Evolutionary conservation across 1,284 basidiomycete genomes (phyloP), one percentile per base, ranked within the genome.

Genomic region (Cerrena zonata): DNA sequence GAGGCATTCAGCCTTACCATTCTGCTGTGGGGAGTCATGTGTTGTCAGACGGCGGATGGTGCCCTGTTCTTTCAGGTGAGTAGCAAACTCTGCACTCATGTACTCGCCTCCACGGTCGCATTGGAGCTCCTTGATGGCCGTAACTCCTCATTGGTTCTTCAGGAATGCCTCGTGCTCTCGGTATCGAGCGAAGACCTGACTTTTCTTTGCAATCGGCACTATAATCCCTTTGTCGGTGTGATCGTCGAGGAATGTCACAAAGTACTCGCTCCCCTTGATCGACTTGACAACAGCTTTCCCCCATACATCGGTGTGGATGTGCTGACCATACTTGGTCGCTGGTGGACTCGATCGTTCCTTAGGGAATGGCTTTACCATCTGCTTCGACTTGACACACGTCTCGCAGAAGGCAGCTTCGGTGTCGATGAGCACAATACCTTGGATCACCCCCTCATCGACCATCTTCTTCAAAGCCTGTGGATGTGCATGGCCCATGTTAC

Each of bases 1-100:
- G 4, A 58, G 47, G 11, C 63, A 54, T 47, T 74, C 67, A 5
- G 67, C 68, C 22, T 68, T 60, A 4, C 69, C 66, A 55, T 72
- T 70, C 51, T 69, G 43, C n/a, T n/a, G n/a, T n/a, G n/a, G n/a
- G n/a, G n/a, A n/a, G n/a, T n/a, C n/a, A n/a, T n/a, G n/a, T n/a
- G n/a, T n/a, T n/a, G n/a, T n/a, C n/a, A n/a, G n/a, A n/a, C n/a
- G n/a, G n/a, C n/a, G n/a, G n/a, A n/a, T 39, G 45, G 70, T 71
- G 1, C 69, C 68, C 19, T 45, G 22, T 10, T 7, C 7, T 12
- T n/a, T 11, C 12, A 45, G 26, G 11, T 10, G 26, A 12, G 10
- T 27, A 11, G 7, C 5, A 22, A 45, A 21, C 11, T 22, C 23
- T 12, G 12, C 15, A 19, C 19, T 30, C 11, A 45, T 19, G 21